A percentile compares a stretch with the other conserved stretches of the same genome.
Evolutionary conservation across 345 rosid genomes (phyloP).

Genomic region (Populus alba): DNA sequence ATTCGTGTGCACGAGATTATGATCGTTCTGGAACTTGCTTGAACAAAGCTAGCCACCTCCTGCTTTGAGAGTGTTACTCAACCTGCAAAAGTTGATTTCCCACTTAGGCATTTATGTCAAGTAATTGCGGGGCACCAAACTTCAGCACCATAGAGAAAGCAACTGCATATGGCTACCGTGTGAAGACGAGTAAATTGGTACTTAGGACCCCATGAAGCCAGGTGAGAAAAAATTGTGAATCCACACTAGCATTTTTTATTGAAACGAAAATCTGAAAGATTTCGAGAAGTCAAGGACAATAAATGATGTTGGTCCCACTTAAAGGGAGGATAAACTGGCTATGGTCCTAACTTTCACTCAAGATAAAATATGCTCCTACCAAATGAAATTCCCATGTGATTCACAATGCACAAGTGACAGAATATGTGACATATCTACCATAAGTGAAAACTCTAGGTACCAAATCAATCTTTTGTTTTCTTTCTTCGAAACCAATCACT

Average conservation of each 20-base stretch:
- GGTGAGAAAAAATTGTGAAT: neutral
- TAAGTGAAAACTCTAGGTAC: neutral
- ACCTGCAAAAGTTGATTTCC: constrained; percentile 37
- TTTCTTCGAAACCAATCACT: neutral
- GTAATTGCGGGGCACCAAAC: neutral
- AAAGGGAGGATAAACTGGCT: neutral
- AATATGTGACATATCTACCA: neutral
- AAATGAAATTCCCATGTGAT: neutral
- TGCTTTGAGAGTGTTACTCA: constrained; percentile 56
- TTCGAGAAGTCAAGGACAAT: neutral
- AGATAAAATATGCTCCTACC: neutral
- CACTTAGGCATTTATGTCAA: neutral
- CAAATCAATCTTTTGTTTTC: neutral
- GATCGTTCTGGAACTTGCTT: neutral
- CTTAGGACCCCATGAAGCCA: neutral
- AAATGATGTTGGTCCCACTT: neutral
- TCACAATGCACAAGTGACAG: neutral
- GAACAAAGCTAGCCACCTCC: constrained; percentile 37
- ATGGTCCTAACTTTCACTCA: neutral
- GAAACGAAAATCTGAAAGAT: neutral
- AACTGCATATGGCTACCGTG: too few relatives aligned
- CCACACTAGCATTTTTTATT: neutral
- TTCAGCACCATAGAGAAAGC: neutral
- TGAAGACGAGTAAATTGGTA: neutral
- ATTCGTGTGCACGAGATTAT: neutral